These are phyloP conservation scores for Yamadazyma mexicana DNA, from an alignment of 1,139 yeast genomes.

Conservation along the genomic window DNA sequence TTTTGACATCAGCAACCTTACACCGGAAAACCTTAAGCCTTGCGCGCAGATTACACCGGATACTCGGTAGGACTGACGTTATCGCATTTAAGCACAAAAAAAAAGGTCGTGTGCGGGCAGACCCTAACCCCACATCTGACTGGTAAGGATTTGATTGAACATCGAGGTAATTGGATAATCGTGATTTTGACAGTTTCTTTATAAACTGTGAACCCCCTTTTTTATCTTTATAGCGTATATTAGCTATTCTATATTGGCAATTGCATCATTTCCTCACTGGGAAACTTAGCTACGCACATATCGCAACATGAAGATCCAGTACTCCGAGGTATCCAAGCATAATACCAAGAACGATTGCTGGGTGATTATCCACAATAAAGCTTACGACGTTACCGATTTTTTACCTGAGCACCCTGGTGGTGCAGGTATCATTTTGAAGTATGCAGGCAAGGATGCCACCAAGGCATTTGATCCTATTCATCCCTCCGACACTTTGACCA, in stretches of 20 bases:
- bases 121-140: not conserved
- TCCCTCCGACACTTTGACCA: constrained; percentile 71
- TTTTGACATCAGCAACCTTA: too few species aligned
- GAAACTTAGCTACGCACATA: too few species aligned
- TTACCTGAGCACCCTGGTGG: constrained; percentile 58
- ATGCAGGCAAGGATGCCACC: constrained; percentile 62
- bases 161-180: not conserved
- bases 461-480: constrained; percentile 74
- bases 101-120: not conserved
- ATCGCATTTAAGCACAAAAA: too few species aligned
- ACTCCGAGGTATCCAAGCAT: constrained; percentile 36
- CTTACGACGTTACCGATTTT: constrained; percentile 51
- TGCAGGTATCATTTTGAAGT: constrained; percentile 48
- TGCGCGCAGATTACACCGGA: too few species aligned
- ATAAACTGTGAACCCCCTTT: not conserved
- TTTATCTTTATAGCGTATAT: too few species aligned
- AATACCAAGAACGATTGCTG: constrained; percentile 48
- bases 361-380: constrained; percentile 55
- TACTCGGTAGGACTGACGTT: too few species aligned
- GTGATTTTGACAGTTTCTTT: not conserved
- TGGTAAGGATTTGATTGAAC: constrained; percentile 1
- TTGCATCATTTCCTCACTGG: too few species aligned
- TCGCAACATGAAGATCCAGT: not conserved
- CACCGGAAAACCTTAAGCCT: too few species aligned
- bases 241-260: too few species aligned